Evolutionary conservation across 2,329 filamentous ascomycete genomes (phyloP).

Genomic region (Sclerotiophoma versabilis): DNA sequence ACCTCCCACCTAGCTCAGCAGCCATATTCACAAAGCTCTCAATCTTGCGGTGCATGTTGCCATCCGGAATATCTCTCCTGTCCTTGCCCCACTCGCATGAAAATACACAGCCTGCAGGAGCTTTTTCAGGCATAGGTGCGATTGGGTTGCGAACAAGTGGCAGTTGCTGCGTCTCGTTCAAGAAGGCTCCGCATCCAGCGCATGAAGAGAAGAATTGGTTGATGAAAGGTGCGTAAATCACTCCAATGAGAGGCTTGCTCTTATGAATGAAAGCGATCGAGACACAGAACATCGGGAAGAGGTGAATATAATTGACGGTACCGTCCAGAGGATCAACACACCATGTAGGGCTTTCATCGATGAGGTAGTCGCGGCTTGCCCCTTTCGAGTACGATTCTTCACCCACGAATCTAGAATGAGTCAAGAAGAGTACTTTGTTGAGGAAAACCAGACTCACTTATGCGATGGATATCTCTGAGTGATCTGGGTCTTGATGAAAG

Average conservation of each 20-base stretch:
- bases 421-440: neutral
- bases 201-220: conserved; percentile 74
- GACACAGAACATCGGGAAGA: conserved; percentile 83
- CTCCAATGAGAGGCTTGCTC: conserved; percentile 68
- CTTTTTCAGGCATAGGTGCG: conserved; percentile 67
- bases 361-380: conserved; percentile 71
- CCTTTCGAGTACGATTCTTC: conserved; percentile 79
- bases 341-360: conserved; percentile 72
- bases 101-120: conserved; percentile 74
- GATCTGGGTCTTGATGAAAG: conserved; percentile 70
- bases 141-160: conserved; percentile 69
- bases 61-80: conserved; percentile 68
- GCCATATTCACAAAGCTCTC: conserved; percentile 80
- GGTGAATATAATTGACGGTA: conserved; percentile 81
- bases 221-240: conserved; percentile 76
- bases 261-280: conserved; percentile 73
- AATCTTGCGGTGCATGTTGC: conserved; percentile 75
- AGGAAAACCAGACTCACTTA: conserved; percentile 58
- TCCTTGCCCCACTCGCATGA: conserved; percentile 84
- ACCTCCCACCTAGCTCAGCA: conserved; percentile 66
- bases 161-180: conserved; percentile 69
- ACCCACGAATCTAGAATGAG: conserved; percentile 68
- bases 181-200: conserved; percentile 70
- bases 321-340: conserved; percentile 79
- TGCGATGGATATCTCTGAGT: conserved; percentile 68